phyloP scores from a whole-genome alignment of 176 grass and related monocot genomes.

The Poa pratensis region DNA sequence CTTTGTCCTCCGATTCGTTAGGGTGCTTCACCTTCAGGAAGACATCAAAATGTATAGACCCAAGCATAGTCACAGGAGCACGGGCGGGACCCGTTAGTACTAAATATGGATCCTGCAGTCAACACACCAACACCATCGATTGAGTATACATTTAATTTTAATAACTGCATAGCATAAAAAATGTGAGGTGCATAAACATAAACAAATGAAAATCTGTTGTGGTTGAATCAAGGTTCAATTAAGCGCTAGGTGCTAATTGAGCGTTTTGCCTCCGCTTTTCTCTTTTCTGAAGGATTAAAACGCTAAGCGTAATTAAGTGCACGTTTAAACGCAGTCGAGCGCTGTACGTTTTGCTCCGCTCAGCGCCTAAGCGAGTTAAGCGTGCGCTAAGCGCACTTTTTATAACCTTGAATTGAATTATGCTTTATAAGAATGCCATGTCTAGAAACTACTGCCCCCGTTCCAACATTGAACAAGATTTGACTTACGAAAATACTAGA shows the following conservation, averaged over 20 bases:
- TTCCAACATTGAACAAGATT: neutral
- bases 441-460: neutral
- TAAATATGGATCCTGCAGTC: conserved; percentile 3
- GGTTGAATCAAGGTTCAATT: neutral
- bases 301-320: too few species aligned
- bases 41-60: neutral
- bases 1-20: neutral
- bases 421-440: neutral
- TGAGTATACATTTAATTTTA: neutral
- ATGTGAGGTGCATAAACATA: neutral
- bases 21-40: neutral
- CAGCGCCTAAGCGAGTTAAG: too few species aligned
- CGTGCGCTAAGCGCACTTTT: too few species aligned
- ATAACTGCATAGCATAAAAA: neutral
- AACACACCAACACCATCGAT: neutral
- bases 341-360: too few species aligned
- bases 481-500: neutral
- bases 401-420: too few species aligned
- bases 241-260: too few species aligned
- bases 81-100: conserved; percentile 3
- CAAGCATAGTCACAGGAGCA: neutral
- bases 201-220: neutral
- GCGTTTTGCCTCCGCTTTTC: too few species aligned
- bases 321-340: too few species aligned
- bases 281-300: too few species aligned